Base-by-base conservation (phyloP, 352 stramenopile genomes). In the Pythium utonaiense region DNA sequence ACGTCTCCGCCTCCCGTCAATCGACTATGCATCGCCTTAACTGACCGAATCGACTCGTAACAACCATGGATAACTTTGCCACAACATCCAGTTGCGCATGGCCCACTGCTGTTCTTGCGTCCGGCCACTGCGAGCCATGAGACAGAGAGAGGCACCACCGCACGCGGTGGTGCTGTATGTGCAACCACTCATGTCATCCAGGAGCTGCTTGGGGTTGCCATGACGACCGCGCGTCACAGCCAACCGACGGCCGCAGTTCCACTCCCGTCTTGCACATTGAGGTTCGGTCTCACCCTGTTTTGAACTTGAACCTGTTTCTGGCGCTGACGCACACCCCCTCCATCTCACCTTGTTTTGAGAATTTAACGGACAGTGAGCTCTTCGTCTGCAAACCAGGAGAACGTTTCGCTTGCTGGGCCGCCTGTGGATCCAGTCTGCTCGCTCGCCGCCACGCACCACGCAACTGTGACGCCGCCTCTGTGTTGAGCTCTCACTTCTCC, bases 341-440 rank as follows among this genome's bases (percentile, higher is more conserved):
- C 52, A 22, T 64, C 36, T 33, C 55, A 68, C 60, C 65, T 19
- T 72, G 64, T 64, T 71, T 67, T 71, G 64, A 53, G 33, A 71
- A 62, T 51, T n/a, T 7, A 22, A 31, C 9, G 12, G 14, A n/a
- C n/a, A n/a, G n/a, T n/a, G n/a, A 21, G 21, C 21, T 34, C 47
- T 58, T 63, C 48, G 31, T 62, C 13, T 42, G 3, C 62, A 70
- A n/a, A 68, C 57, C 66, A 42, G 62, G 76, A 69, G 71, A 67
- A 55, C 41, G 50, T 69, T 47, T 24, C 40, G 40, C 36, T n/a
- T 6, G 14, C 3, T 51, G 53, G 16, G 19, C 19, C 16, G n/a
- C 34, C 47, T 44, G n/a, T 47, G 40, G 40, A 47, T 47, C 40
- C 53, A 36, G 17, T 19, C n/a, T 25, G 36, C 34, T 34, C 45